Conservation (phyloP, 768 basidiomycete genomes). For the Suillus tomentosus region DNA sequence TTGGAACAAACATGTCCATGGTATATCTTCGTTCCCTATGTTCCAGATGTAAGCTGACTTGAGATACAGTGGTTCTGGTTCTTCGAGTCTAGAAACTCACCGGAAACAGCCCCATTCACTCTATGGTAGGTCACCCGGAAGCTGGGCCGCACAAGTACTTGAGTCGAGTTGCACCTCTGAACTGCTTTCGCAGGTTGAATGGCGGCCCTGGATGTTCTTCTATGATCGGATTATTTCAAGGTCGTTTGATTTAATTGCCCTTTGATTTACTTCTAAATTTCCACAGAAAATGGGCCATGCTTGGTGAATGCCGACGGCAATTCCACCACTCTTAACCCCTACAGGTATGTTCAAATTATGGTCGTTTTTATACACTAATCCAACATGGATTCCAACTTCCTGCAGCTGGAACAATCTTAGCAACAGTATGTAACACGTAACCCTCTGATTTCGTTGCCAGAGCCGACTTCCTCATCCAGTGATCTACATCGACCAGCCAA, state of each 20-base stretch:
- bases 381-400: too few relatives aligned
- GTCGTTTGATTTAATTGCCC: slow-evolving; percentile 24
- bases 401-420: slow-evolving; percentile 66
- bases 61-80: slow-evolving; percentile 72
- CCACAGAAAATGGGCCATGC: slow-evolving; percentile 65
- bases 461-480: slow-evolving; percentile 37
- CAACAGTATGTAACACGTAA: slow-evolving; percentile 49
- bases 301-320: slow-evolving; percentile 53
- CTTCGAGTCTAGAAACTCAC: slow-evolving; percentile 61
- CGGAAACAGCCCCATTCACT: slow-evolving; percentile 66
- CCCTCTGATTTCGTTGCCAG: neutral
- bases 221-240: slow-evolving; percentile 69
- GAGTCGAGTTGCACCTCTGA: neutral
- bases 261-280: neutral
- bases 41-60: neutral
- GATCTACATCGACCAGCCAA: slow-evolving; percentile 72
- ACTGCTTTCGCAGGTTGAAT: slow-evolving; percentile 42
- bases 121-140: slow-evolving; percentile 46
- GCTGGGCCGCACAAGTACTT: neutral
- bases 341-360: slow-evolving; percentile 42
- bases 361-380: neutral
- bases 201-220: slow-evolving; percentile 66
- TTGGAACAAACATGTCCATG: slow-evolving; percentile 61
- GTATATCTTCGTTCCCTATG: slow-evolving; percentile 31
- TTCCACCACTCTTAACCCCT: slow-evolving; percentile 61